phyloP scores from a whole-genome alignment of 495 filamentous ascomycete species.

The Penicillium steckii region DNA sequence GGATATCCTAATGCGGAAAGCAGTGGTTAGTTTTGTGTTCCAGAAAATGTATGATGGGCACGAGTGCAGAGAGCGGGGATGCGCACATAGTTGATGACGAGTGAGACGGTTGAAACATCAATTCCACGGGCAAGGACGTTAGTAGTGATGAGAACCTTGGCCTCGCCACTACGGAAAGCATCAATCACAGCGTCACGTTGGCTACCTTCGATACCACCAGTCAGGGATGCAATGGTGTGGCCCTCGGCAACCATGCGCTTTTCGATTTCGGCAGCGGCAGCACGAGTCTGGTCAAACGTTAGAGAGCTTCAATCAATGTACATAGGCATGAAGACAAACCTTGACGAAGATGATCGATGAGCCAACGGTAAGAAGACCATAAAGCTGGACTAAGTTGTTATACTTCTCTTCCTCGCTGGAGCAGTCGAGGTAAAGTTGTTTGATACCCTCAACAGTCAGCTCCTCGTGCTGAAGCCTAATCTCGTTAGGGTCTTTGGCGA shows the following conservation, averaged over 20 bases:
- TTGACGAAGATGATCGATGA: slow-evolving; percentile 97
- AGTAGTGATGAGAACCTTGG: slow-evolving; percentile 98
- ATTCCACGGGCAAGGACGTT: slow-evolving; percentile 97
- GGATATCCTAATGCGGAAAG: slow-evolving; percentile 52
- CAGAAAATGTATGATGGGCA: too few relatives aligned
- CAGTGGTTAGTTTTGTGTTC: slow-evolving; percentile 7
- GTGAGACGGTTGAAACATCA: slow-evolving; percentile 92
- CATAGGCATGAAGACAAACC: slow-evolving; percentile 49
- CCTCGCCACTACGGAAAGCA: slow-evolving; percentile 76
- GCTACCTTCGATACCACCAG: slow-evolving; percentile 77
- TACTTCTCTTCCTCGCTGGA: slow-evolving; percentile 79
- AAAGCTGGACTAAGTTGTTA: slow-evolving; percentile 81
- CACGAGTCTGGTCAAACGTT: slow-evolving; percentile 59
- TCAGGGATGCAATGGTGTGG: slow-evolving; percentile 86
- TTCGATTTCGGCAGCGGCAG: slow-evolving; percentile 79
- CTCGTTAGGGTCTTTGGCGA: slow-evolving; percentile 81
- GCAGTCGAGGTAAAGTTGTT: slow-evolving; percentile 95
- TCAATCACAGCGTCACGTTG: slow-evolving; percentile 86
- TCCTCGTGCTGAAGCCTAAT: slow-evolving; percentile 87
- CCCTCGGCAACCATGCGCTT: slow-evolving; percentile 81
- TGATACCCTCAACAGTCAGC: slow-evolving; percentile 94
- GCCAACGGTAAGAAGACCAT: slow-evolving; percentile 90
- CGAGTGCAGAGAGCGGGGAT: not conserved
- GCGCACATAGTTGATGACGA: slow-evolving; percentile 91
- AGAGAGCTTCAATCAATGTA: slow-evolving; percentile 11